These are phyloP conservation scores for Picochlorum sp. DNA, from an alignment of 139 green algal species.

Conservation along the genomic window DNA sequence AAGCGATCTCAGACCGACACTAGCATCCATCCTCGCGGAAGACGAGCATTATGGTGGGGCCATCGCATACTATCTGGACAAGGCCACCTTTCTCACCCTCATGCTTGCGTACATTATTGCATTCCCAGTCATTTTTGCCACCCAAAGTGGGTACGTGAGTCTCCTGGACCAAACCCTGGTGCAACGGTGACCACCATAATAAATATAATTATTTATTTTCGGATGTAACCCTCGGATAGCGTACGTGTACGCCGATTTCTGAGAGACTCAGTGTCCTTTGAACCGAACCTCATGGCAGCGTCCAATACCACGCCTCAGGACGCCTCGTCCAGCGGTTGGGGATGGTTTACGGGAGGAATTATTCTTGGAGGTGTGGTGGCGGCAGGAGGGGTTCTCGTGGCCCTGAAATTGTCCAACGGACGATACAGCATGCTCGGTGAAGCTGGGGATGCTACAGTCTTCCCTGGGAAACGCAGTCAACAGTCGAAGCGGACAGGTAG, in stretches of 20 bases:
- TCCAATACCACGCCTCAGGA: background rate
- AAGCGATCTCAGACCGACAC: background rate
- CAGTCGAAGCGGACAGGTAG: too few species aligned
- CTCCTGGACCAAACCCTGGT: too few species aligned
- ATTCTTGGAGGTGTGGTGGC: constrained; percentile 35
- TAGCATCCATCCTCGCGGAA: background rate
- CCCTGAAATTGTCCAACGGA: constrained; percentile 11
- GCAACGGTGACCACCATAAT: too few species aligned
- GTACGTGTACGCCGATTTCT: too few species aligned
- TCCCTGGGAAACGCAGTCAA: constrained; percentile 1
- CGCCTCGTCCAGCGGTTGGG: background rate
- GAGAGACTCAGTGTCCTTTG: too few species aligned
- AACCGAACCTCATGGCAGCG: background rate
- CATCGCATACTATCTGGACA: background rate
- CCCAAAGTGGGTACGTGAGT: background rate
- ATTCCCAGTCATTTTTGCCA: background rate
- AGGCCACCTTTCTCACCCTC: background rate
- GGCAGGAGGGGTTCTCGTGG: constrained; percentile 33
- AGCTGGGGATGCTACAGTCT: background rate
- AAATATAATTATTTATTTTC: too few species aligned
- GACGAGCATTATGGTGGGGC: background rate
- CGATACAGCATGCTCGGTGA: background rate
- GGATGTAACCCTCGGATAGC: too few species aligned
- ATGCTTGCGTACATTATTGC: background rate
- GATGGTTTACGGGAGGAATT: constrained; percentile 31